Percentiles rank a stretch among this genome's conserved stretches.
These are phyloP conservation scores for Blastobotrys indianensis DNA, from an alignment of 1,139 yeast genomes.

Conservation along the genomic window DNA sequence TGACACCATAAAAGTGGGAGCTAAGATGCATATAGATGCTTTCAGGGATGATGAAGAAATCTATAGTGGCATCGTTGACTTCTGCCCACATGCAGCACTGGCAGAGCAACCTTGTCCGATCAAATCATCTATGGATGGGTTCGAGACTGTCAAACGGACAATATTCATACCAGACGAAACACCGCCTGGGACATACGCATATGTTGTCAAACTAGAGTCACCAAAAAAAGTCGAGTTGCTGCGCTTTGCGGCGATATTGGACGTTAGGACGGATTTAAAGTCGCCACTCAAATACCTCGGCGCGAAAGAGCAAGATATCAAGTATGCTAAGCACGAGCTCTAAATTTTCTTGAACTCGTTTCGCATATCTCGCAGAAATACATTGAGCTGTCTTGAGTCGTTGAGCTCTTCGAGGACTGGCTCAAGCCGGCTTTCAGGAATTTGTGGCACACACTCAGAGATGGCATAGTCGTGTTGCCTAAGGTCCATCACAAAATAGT, in stretches of 20 bases:
- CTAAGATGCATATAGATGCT: constrained; percentile 21
- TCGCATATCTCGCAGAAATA: constrained; percentile 24
- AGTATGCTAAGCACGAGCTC: neutral
- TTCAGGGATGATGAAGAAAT: constrained; percentile 18
- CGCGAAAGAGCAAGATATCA: constrained; percentile 10
- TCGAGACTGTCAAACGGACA: constrained; percentile 18
- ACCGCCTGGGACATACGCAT: constrained; percentile 26
- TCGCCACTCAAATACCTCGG: constrained; percentile 14
- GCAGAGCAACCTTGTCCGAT: constrained; percentile 29
- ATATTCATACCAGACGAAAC: constrained; percentile 28
- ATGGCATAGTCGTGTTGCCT: constrained; percentile 24
- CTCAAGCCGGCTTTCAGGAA: constrained; percentile 15
- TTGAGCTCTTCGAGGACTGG: constrained; percentile 18
- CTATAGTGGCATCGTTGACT: constrained; percentile 23
- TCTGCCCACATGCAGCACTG: constrained; percentile 26
- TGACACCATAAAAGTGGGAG: constrained; percentile 21
- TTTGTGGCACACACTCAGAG: constrained; percentile 16
- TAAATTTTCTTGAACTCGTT: constrained; percentile 16
- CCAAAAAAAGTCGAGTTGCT: constrained; percentile 19
- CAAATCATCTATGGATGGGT: constrained; percentile 10
- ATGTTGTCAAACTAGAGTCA: constrained; percentile 23
- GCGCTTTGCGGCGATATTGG: constrained; percentile 27
- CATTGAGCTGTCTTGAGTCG: constrained; percentile 18
- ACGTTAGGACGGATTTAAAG: constrained; percentile 15
- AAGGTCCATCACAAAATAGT: constrained; percentile 26